Evolutionary conservation across 2,329 filamentous ascomycete species (phyloP).

Genomic region (Paraphoma sp.): DNA sequence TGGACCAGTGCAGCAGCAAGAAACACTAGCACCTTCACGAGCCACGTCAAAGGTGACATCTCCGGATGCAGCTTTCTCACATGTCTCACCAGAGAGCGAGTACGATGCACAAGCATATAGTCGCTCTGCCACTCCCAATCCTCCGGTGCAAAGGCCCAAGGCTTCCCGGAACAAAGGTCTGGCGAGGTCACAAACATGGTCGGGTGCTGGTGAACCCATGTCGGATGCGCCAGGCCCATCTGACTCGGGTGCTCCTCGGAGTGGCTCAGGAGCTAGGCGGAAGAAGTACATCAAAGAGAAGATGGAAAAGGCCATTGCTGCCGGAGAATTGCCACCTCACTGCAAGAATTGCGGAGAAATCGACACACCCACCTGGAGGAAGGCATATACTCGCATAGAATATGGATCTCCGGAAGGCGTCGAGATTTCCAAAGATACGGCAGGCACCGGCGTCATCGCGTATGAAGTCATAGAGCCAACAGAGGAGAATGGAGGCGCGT

Average conservation of each 20-base stretch:
- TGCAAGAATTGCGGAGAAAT: conserved; percentile 95
- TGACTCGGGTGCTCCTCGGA: conserved; percentile 41
- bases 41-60: conserved; percentile 21
- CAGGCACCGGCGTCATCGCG: conserved; percentile 71
- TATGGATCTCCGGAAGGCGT: conserved; percentile 73
- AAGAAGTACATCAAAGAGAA: conserved; percentile 68
- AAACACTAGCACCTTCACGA: not conserved
- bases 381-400: conserved; percentile 82
- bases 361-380: conserved; percentile 95
- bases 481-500: conserved; percentile 66
- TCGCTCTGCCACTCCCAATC: conserved; percentile 32
- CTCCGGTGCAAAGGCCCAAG: conserved; percentile 19
- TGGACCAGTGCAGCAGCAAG: conserved; percentile 2
- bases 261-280: conserved; percentile 66
- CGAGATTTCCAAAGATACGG: conserved; percentile 67
- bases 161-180: conserved; percentile 36
- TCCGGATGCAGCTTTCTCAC: conserved; percentile 23
- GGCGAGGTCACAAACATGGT: conserved; percentile 48
- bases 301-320: conserved; percentile 67
- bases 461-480: conserved; percentile 38
- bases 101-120: conserved; percentile 24
- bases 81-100: conserved; percentile 26
- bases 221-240: conserved; percentile 38
- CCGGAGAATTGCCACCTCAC: conserved; percentile 84
- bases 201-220: conserved; percentile 39